Conservation (phyloP, 306 rosid genomes). For the Lupinus albus region DNA sequence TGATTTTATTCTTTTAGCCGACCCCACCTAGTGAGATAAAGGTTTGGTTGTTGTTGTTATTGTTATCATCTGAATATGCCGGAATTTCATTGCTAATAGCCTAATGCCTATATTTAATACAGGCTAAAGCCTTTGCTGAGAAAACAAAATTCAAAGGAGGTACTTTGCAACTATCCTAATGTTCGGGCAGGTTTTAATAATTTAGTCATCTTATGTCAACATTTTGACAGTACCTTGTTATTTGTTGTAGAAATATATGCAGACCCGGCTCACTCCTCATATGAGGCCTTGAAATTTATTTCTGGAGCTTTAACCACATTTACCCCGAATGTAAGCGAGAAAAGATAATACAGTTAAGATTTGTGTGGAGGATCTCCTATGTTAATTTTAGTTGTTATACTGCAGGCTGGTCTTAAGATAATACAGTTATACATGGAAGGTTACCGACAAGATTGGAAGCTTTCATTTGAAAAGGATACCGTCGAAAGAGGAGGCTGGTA, state of each 20-base stretch:
- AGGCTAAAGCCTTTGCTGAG: slow-evolving; percentile 79
- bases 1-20: slow-evolving; percentile 20
- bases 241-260: slow-evolving; percentile 80
- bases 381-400: slow-evolving; percentile 40
- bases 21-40: too few species aligned
- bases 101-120: slow-evolving; percentile 30
- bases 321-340: slow-evolving; percentile 77
- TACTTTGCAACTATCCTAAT: slow-evolving; percentile 40
- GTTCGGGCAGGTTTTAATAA: slow-evolving; percentile 21
- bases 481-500: slow-evolving; percentile 81
- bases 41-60: too few species aligned
- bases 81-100: slow-evolving; percentile 31
- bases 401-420: slow-evolving; percentile 85
- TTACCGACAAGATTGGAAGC: slow-evolving; percentile 93
- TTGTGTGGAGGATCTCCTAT: slow-evolving; percentile 2
- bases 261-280: slow-evolving; percentile 77
- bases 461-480: slow-evolving; percentile 81
- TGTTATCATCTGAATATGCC: slow-evolving; percentile 16
- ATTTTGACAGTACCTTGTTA: slow-evolving; percentile 36
- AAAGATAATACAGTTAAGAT: too few species aligned
- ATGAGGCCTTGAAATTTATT: slow-evolving; percentile 76
- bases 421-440: slow-evolving; percentile 85
- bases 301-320: slow-evolving; percentile 78
- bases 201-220: slow-evolving; percentile 30
- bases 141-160: slow-evolving; percentile 91